Evolutionary conservation across 2,329 filamentous ascomycete species (phyloP), one percentile per base, ranked within the genome.

Genomic region (Pseudogymnoascus sp.): DNA sequence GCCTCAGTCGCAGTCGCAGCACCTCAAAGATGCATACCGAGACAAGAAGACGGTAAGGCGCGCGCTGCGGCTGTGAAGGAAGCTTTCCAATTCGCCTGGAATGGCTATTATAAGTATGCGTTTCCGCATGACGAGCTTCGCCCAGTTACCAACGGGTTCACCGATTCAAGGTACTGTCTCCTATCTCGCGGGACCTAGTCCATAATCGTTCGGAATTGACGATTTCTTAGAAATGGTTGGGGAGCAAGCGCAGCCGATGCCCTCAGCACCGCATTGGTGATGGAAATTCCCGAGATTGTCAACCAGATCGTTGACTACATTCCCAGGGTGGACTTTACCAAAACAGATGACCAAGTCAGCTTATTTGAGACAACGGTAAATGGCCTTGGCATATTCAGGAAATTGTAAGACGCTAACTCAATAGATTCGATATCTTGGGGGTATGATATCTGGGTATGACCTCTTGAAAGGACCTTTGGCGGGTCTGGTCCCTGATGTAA

Each of bases 331-430:
- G 79, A 95, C 73, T 96, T 90, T 70, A 81, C 81, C 42, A 77
- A 79, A 9, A 89, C 87, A 0, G 69, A 78, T 2, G 58, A 64
- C 7, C 74, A 79, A 8, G 85, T 96, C 58, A 93, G 88, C 38
- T 75, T 96, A 6, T 96, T 96, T 69, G 92, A 96, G 75, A 95
- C 91, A 0, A 96, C 90, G 0, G 96, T 96, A 70, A 86, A 92
- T 29, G 96, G 96, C 69, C 77, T 96, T 0, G 92, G 84, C 8
- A 15, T 10, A 15, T 17, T 33, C 12, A 10, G 3, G 13, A 4
- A 31, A 12, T 55, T 10, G 2, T 4, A 10, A 17, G n/a, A 8
- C 25, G 48, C 29, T 55, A 33, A 55, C 29, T 55, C 10, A 35
- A 33, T 21, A 55, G 1, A 95, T 95, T 70, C 86, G 91, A 15